Conservation (phyloP, 2,329 filamentous ascomycete genomes). For the Pestalotiopsis sp. region DNA sequence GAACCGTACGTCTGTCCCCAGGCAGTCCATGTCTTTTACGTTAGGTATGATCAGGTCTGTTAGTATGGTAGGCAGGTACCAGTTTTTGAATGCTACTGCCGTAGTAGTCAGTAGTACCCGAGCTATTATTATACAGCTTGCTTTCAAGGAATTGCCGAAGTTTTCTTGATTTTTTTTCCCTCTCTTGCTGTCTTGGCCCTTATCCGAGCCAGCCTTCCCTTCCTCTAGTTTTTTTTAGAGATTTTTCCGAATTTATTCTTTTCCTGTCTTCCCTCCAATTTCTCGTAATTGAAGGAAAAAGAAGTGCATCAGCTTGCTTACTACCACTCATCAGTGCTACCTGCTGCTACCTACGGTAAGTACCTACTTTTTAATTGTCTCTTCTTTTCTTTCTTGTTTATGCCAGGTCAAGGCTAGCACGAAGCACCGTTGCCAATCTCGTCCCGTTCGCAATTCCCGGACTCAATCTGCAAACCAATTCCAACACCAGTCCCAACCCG, state of each 20-base stretch:
- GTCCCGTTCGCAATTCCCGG: slow-evolving; percentile 1
- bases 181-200: neutral
- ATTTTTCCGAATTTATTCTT: neutral
- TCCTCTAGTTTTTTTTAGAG: neutral
- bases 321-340: neutral
- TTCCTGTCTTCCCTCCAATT: neutral
- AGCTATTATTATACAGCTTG: neutral
- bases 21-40: neutral
- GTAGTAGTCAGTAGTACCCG: neutral
- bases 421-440: neutral
- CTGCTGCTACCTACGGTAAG: neutral
- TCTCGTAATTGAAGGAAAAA: neutral
- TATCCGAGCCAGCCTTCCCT: neutral
- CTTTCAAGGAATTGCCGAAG: neutral
- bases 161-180: neutral
- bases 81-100: neutral
- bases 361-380: neutral
- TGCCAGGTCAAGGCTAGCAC: slow-evolving; percentile 8
- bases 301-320: neutral
- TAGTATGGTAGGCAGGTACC: neutral
- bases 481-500: slow-evolving; percentile 1
- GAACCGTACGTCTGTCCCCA: neutral
- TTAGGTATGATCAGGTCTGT: neutral
- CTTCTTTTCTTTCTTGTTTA: neutral
- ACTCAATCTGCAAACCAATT: neutral